Conservation (phyloP, 371 early-diverging fungal genomes). For the Apophysomyces sp. region DNA sequence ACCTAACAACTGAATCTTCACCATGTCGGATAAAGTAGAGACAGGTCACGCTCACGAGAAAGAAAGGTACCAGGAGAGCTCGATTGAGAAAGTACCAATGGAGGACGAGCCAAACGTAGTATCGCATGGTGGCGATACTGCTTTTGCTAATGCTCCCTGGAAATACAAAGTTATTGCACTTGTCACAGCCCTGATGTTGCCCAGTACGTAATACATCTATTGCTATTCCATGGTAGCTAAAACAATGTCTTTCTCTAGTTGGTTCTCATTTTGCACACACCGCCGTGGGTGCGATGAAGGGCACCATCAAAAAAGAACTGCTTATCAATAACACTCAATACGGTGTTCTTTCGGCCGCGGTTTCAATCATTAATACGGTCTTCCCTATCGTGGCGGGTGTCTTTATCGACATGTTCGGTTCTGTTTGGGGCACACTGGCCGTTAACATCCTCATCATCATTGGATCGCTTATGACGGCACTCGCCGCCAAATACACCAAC, state of each 20-base stretch:
- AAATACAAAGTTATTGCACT: constrained; percentile 23
- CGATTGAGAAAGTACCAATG: neutral
- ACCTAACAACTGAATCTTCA: neutral
- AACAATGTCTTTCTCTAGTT: constrained; percentile 12
- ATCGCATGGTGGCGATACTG: constrained; percentile 16
- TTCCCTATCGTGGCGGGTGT: constrained; percentile 34
- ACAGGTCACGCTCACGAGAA: neutral
- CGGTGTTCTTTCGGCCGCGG: constrained; percentile 29
- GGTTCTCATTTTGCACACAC: constrained; percentile 34
- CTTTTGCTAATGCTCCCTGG: constrained; percentile 24
- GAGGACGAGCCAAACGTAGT: neutral
- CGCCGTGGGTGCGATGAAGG: constrained; percentile 32
- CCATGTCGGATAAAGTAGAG: neutral
- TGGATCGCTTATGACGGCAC: constrained; percentile 29
- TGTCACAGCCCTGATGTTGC: constrained; percentile 22
- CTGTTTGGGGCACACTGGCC: constrained; percentile 24
- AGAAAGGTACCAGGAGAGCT: neutral
- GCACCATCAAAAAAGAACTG: constrained; percentile 18
- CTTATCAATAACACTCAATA: constrained; percentile 31
- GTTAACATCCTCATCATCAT: constrained; percentile 21
- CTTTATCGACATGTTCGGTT: constrained; percentile 31
- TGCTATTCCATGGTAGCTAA: neutral
- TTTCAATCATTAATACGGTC: constrained; percentile 38
- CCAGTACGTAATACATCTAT: constrained; percentile 7
- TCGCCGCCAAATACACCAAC: constrained; percentile 20